Conservation (phyloP, 2,329 filamentous ascomycete genomes). For the Aulographum hederae region DNA sequence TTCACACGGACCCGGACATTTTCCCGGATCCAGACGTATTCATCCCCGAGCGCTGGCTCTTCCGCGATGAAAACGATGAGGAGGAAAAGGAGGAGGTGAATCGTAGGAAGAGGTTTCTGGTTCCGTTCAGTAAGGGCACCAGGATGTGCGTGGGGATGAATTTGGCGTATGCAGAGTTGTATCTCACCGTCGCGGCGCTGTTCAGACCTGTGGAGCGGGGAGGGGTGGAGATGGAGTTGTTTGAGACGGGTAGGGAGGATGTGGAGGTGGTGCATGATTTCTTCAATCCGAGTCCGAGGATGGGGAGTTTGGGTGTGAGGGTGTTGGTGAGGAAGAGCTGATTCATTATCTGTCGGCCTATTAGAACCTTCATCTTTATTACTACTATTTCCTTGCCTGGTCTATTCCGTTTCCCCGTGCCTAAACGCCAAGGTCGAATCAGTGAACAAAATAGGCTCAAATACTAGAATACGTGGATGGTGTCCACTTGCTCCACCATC, state of each 20-base stretch:
- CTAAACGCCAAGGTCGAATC: too few species aligned
- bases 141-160: slow-evolving; percentile 29
- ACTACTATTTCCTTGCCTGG: too few species aligned
- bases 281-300: slow-evolving; percentile 16
- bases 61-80: not conserved
- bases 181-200: slow-evolving; percentile 9
- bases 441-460: too few species aligned
- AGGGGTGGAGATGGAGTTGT: slow-evolving; percentile 9
- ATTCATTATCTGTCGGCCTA: too few species aligned
- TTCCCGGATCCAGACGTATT: slow-evolving; percentile 11
- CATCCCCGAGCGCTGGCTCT: slow-evolving; percentile 17
- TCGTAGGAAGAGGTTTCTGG: slow-evolving; percentile 16
- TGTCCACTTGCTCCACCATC: too few species aligned
- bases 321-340: too few species aligned
- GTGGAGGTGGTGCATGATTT: slow-evolving; percentile 17
- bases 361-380: too few species aligned
- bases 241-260: slow-evolving; percentile 12
- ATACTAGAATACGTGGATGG: too few species aligned
- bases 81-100: not conserved
- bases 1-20: slow-evolving; percentile 10
- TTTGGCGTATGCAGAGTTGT: slow-evolving; percentile 21
- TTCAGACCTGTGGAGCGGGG: slow-evolving; percentile 7
- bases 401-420: too few species aligned
- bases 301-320: slow-evolving; percentile 18
- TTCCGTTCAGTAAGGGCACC: slow-evolving; percentile 21